Base-by-base conservation (phyloP, 495 filamentous ascomycete species). In the Penicillium daleae region DNA sequence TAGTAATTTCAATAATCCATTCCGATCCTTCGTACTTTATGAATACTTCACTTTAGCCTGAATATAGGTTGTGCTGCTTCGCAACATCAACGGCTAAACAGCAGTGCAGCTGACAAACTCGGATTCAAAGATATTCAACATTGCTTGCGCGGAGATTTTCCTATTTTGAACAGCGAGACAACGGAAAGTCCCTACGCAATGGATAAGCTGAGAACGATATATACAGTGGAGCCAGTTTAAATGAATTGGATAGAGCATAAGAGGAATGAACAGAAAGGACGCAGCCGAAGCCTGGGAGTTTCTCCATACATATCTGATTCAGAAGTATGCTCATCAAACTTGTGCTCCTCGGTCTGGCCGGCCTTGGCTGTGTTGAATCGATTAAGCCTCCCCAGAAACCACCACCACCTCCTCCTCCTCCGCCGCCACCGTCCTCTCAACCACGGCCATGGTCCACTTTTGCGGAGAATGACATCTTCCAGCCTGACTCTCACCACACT, bases 401-500 rank as follows among this genome's bases (percentile, higher is more conserved):
- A 42, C n/a, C 40, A 42, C n/a, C n/a, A 7, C 39, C 17, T 19
- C n/a, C 39, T 5, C 8, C 39, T n/a, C 39, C 39, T 42, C 39
- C 19, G n/a, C 19, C 19, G n/a, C 40, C 40, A 22, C 40, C n/a
- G 7, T 44, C n/a, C 21, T 19, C 40, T 3, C 19, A 1, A 44
- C 6, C 19, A 44, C 19, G 8, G n/a, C 19, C 19, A 6, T 21
- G 39, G n/a, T 21, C 39, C 39, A 42, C 39, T 42, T 42, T 44
- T 22, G 40, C 40, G 22, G 40, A 44, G 4, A 44, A 21, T 44
- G 40, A 3, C 40, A 22, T 44, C 40, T 44, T 22, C n/a, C 40
- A 44, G 40, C 40, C 40, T 22, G n/a, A 59, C 56, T 57, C 44
- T 19, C 33, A 59, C 6, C 26, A 63, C 55, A 26, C 9, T 48